Percentiles rank a stretch among this genome's conserved stretches.
Conservation (phyloP, 768 basidiomycete species). For the Boletus tylopilopsis region DNA sequence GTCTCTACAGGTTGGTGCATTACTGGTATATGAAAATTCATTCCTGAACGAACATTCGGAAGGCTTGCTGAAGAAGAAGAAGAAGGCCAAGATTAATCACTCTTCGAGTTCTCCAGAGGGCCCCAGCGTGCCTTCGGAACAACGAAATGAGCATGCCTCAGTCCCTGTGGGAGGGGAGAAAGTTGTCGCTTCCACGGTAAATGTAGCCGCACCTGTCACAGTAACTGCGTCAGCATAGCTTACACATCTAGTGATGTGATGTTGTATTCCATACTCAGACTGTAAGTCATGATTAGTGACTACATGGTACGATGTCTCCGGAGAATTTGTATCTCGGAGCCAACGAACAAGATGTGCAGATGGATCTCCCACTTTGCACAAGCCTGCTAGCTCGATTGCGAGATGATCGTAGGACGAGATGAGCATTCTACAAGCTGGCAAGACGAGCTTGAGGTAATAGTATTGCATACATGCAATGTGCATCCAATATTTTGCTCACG, state of each 20-base stretch:
- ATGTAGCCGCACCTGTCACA: slow-evolving; percentile 1
- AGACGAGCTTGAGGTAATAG: too few species aligned
- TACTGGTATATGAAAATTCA: not conserved
- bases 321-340: too few species aligned
- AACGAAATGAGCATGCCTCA: not conserved
- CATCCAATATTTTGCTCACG: too few species aligned
- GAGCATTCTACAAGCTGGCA: too few species aligned
- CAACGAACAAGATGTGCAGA: too few species aligned
- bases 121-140: slow-evolving; percentile 17
- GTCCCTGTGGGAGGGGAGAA: not conserved
- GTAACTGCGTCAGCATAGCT: slow-evolving; percentile 18
- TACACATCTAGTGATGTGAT: not conserved
- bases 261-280: not conserved
- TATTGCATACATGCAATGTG: too few species aligned
- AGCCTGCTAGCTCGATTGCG: too few species aligned
- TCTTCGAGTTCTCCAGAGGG: slow-evolving; percentile 16
- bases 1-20: slow-evolving; percentile 68
- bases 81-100: slow-evolving; percentile 53
- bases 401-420: too few species aligned
- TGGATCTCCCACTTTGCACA: too few species aligned
- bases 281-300: too few species aligned
- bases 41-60: slow-evolving; percentile 19
- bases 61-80: slow-evolving; percentile 75
- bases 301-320: too few species aligned
- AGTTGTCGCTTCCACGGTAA: slow-evolving; percentile 1